A percentile compares a stretch with the other conserved stretches of the same genome.
phyloP scores from a whole-genome alignment of 2,329 filamentous ascomycete species.

The Neonectria punicea region DNA sequence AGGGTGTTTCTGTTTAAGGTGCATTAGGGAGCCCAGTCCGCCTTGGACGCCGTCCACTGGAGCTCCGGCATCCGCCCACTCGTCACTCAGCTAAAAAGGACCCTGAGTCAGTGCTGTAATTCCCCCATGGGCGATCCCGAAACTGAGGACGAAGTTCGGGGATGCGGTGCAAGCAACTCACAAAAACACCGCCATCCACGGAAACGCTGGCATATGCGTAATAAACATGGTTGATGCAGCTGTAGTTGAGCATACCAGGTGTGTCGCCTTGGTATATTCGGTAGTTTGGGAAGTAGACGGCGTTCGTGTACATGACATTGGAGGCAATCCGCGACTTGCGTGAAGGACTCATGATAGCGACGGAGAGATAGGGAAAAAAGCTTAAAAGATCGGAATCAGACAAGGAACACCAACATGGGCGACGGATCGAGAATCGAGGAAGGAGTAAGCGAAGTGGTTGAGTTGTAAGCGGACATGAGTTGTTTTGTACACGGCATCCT shows the following conservation, averaged over 20 bases:
- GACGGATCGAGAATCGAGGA: conserved; percentile 11
- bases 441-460: conserved; percentile 16
- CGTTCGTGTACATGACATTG: conserved; percentile 72
- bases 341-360: conserved; percentile 55
- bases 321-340: conserved; percentile 58
- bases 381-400: conserved; percentile 5
- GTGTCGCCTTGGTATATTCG: conserved; percentile 78
- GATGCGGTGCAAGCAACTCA: conserved; percentile 56
- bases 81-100: conserved; percentile 74
- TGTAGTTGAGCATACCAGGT: conserved; percentile 78
- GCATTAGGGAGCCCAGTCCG: conserved; percentile 77
- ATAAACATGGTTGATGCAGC: conserved; percentile 83
- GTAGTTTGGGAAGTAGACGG: conserved; percentile 86
- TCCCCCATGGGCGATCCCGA: conserved; percentile 12
- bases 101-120: conserved; percentile 40
- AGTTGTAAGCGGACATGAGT: conserved; percentile 28
- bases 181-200: conserved; percentile 78
- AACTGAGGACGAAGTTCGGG: conserved; percentile 13
- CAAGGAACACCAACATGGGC: not conserved
- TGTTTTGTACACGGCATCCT: conserved; percentile 35
- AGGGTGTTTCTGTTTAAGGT: conserved; percentile 76
- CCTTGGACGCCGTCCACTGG: conserved; percentile 77
- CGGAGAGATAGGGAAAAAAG: conserved; percentile 7
- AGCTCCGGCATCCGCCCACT: conserved; percentile 79
- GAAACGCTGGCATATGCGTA: conserved; percentile 84